phyloP scores from a whole-genome alignment of 257 asterid species.

The Solanum chaucha region DNA sequence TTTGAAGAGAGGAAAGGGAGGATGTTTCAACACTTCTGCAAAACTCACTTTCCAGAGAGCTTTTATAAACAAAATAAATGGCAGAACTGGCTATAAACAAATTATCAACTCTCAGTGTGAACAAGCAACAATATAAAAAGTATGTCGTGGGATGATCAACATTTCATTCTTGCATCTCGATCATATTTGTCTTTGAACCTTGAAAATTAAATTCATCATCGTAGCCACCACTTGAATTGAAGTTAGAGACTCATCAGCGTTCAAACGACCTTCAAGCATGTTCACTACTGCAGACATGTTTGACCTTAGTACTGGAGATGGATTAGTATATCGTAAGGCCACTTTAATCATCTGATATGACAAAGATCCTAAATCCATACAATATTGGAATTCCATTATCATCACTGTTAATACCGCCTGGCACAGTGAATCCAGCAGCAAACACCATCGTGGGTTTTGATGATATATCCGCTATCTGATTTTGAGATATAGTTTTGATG shows the following conservation, averaged over 20 bases:
- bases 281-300: conserved; percentile 48
- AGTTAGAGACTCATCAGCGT: not conserved
- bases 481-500: not conserved
- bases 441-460: conserved; percentile 20
- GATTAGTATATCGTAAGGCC: conserved; percentile 46
- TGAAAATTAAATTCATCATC: conserved; percentile 28
- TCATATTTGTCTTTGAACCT: not conserved
- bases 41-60: not conserved
- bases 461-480: no score
- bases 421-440: conserved; percentile 16
- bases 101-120: not conserved
- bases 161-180: not conserved
- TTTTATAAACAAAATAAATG: not conserved
- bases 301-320: conserved; percentile 57
- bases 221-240: not conserved
- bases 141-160: not conserved
- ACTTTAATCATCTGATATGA: conserved; percentile 27
- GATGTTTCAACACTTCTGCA: not conserved
- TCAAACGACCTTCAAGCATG: conserved; percentile 38
- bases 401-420: no score
- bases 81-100: not conserved
- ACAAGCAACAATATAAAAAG: not conserved
- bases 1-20: no score
- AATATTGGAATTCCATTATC: not conserved
- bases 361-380: conserved; percentile 10